Evolutionary conservation across 768 basidiomycete species (phyloP), one percentile per base, ranked within the genome.

Genomic region (Leccinum olivaceopallidum): DNA sequence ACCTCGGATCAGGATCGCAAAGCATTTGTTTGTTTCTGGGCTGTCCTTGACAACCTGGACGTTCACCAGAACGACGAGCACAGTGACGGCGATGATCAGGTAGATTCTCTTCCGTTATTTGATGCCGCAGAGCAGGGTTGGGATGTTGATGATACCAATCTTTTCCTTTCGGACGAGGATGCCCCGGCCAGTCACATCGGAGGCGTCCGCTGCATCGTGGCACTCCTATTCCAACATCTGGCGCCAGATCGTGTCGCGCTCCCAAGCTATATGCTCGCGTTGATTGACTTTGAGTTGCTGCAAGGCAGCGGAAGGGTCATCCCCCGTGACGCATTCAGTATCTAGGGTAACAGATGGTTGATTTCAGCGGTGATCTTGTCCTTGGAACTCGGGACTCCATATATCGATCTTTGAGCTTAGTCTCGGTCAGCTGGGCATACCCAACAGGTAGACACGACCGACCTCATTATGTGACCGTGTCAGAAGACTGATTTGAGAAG

Each of bases 391-490:
- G 12, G 1, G 5, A 36, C 34, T 34, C 12, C 12, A 34, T 37
- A 37, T 37, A 37, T 37, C 14, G 36, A 37, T 37, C 36, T 39
- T 39, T 88, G 62, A 95, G 84, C 84, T 90, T 37, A 20, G 8
- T 20, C 9, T 18, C 2, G 28, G 53, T 67, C 10, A 63, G 54
- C 36, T 54, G 44, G 37, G 24, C 6, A 34, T 10, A 39, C 16
- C 16, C 6, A 44, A 14, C 7, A 22, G 13, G 9, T 30, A 7
- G 18, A 28, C 1, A 36, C 13, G 10, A 66, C 77, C 42, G 60
- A 83, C 84, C 69, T 87, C 81, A 61, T 83, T 89, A 63, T 4
- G 89, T 93, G 63, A 97, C 91, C 75, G 98, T 98, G 82, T 98
- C 96, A 69, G 95, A 97, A 28, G 28, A 28, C 28, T 28, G 8